Percentiles rank a stretch among this genome's conserved stretches.
phyloP scores from a whole-genome alignment of 108 stramenopile genomes.

The Stephanodiscus triporus region DNA sequence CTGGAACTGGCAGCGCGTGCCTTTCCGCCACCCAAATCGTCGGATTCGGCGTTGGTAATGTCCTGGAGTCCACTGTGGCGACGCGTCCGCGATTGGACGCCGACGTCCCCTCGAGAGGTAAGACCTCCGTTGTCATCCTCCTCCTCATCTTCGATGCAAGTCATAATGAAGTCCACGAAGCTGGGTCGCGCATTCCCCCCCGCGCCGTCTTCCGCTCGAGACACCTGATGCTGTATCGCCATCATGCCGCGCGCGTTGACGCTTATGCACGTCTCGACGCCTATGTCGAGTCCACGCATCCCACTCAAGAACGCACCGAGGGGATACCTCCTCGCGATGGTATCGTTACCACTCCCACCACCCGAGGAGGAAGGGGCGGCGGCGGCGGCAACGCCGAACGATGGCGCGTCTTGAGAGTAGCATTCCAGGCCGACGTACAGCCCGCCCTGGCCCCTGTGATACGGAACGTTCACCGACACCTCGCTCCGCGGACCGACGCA shows the following conservation, averaged over 20 bases:
- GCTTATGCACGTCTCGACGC: conserved; percentile 68
- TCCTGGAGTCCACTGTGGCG: conserved; percentile 8
- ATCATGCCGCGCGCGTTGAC: conserved; percentile 74
- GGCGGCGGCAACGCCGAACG: background rate
- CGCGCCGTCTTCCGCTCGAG: conserved; percentile 10
- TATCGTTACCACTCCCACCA: background rate
- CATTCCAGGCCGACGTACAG: conserved; percentile 55
- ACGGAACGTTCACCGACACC: conserved; percentile 51
- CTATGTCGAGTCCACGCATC: conserved; percentile 69
- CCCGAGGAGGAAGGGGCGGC: background rate
- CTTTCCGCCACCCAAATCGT: conserved; percentile 12
- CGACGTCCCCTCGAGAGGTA: background rate
- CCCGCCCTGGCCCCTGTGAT: conserved; percentile 35
- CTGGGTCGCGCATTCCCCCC: conserved; percentile 46
- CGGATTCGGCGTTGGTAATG: conserved; percentile 18
- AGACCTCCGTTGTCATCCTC: conserved; percentile 16
- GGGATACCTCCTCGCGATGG: conserved; percentile 25
- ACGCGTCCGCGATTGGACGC: background rate
- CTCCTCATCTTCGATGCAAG: conserved; percentile 57
- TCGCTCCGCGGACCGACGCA: conserved; percentile 53
- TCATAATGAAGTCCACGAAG: conserved; percentile 75
- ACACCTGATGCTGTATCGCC: conserved; percentile 77
- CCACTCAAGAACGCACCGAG: conserved; percentile 50
- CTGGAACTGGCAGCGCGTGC: background rate
- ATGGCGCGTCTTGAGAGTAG: no score